Conservation (phyloP, 73 alveolate species). For the Paramecium octaurelia region DNA sequence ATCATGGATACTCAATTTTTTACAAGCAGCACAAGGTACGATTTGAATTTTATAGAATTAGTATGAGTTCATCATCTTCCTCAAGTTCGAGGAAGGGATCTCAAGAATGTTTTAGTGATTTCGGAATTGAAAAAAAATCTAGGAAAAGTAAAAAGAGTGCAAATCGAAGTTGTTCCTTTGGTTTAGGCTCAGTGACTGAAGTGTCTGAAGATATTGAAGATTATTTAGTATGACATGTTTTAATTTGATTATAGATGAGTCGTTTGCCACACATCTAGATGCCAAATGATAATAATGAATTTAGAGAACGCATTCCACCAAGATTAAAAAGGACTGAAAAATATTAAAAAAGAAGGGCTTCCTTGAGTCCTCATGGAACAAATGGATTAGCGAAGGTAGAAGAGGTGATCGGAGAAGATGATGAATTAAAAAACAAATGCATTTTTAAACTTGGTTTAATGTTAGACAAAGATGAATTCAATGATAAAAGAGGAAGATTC, state of each 20-base stretch:
- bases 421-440: slow-evolving; percentile 20
- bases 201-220: slow-evolving; percentile 36
- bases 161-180: slow-evolving; percentile 19
- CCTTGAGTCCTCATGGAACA: slow-evolving; percentile 54
- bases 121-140: neutral
- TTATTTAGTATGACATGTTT: neutral
- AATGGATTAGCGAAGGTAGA: slow-evolving; percentile 38
- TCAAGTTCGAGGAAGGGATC: slow-evolving; percentile 39
- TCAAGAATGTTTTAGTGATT: neutral
- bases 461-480: slow-evolving; percentile 39
- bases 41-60: neutral
- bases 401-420: slow-evolving; percentile 45
- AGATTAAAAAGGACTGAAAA: neutral
- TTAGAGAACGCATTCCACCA: neutral
- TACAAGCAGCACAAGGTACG: slow-evolving; percentile 34
- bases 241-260: neutral
- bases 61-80: slow-evolving; percentile 46
- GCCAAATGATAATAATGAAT: slow-evolving; percentile 36
- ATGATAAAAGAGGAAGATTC: neutral
- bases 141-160: slow-evolving; percentile 21
- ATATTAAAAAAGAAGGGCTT: neutral
- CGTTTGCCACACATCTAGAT: slow-evolving; percentile 12
- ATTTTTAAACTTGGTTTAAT: slow-evolving; percentile 15
- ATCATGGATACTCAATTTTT: slow-evolving; percentile 4
- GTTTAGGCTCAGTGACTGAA: slow-evolving; percentile 27